Conservation (phyloP, 805 yeast genomes). For the Cyberlindnera saturnus region DNA sequence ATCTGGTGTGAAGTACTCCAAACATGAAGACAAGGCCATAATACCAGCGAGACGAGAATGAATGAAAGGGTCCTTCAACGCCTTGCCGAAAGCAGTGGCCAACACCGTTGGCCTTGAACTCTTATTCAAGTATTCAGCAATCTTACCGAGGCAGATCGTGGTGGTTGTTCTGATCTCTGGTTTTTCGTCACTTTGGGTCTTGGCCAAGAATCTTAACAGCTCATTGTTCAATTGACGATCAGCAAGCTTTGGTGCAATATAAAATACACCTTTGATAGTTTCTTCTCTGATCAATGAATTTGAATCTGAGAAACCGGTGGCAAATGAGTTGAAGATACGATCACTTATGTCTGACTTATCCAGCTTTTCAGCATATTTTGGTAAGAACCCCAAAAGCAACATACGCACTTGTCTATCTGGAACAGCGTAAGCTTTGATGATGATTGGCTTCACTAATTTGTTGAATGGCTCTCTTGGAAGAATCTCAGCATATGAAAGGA, state of each 20-base stretch:
- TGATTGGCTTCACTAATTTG: constrained; percentile 47
- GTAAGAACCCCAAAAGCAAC: constrained; percentile 58
- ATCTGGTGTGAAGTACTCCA: constrained; percentile 63
- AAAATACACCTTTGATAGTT: constrained; percentile 61
- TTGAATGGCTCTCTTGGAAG: constrained; percentile 32
- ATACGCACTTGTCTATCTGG: constrained; percentile 77
- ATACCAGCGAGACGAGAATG: constrained; percentile 75
- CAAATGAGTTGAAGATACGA: constrained; percentile 58
- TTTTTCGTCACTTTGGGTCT: constrained; percentile 68
- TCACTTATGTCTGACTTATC: constrained; percentile 59
- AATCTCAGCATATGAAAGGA: constrained; percentile 27
- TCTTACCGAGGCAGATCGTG: constrained; percentile 58
- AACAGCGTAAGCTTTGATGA: constrained; percentile 55
- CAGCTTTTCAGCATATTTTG: constrained; percentile 44
- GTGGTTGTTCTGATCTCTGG: constrained; percentile 78
- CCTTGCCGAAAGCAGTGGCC: constrained; percentile 80
- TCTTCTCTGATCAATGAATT: constrained; percentile 76
- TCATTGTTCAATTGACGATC: constrained; percentile 86
- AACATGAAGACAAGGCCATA: constrained; percentile 59
- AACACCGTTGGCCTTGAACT: constrained; percentile 64
- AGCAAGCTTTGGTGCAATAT: constrained; percentile 56
- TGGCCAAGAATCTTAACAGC: constrained; percentile 71
- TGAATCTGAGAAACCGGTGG: constrained; percentile 84
- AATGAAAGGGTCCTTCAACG: constrained; percentile 71
- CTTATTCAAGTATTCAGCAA: constrained; percentile 52